phyloP scores from a whole-genome alignment of 306 rosid genomes.

The Corylus americana region DNA sequence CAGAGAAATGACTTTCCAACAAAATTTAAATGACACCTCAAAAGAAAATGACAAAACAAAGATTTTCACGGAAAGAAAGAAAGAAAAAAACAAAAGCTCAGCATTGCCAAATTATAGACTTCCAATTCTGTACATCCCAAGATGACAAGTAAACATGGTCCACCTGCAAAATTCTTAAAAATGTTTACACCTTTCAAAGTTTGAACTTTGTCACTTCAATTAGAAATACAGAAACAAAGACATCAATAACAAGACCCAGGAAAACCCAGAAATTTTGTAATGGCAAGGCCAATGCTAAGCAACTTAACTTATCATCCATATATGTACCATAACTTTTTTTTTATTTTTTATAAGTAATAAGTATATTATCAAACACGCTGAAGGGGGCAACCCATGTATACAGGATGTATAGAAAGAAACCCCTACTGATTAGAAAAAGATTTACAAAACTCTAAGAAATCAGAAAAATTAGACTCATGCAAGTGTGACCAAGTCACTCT shows the following conservation, averaged over 20 bases:
- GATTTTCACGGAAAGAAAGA: slow-evolving; percentile 17
- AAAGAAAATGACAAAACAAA: slow-evolving; percentile 18
- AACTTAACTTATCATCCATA: not conserved
- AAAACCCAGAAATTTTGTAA: no score
- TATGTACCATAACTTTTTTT: not conserved
- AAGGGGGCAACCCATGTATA: no score
- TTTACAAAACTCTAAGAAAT: no score
- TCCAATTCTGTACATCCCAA: not conserved
- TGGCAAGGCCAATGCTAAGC: no score
- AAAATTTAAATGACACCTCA: slow-evolving; percentile 9
- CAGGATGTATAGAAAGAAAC: no score
- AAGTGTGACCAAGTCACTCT: no score
- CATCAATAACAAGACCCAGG: not conserved
- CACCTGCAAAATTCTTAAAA: not conserved
- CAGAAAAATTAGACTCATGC: no score
- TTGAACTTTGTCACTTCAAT: not conserved
- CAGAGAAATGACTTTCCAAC: slow-evolving; percentile 10
- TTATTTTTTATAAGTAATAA: no score
- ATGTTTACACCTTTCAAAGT: not conserved
- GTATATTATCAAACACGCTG: no score
- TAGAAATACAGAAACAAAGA: not conserved
- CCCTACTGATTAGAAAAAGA: no score
- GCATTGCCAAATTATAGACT: not conserved
- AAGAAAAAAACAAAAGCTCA: not conserved
- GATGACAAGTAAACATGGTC: not conserved